Base-by-base conservation (phyloP, 495 filamentous ascomycete genomes). In the Zalerion maritima region DNA sequence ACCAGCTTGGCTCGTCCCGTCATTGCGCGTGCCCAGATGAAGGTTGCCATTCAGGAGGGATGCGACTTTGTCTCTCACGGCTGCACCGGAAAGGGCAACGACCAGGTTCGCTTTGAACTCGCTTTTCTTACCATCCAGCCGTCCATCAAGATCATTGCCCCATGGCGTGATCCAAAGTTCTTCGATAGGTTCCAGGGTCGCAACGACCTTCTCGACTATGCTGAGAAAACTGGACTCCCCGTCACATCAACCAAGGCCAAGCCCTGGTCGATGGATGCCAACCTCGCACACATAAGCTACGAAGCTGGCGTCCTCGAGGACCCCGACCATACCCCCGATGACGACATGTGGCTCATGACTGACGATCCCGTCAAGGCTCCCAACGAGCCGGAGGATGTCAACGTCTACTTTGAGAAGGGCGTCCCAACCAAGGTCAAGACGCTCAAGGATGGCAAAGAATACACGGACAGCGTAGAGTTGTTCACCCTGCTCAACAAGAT, bases 261-360 rank as follows among this genome's bases (percentile, higher is more conserved):
- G 57, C 83, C 84, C 27, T 93, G 77, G 75, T 70, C 60, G 41
- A 80, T 79, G 72, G 84, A 91, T 39, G 81, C 82, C 56, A 94
- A 93, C 62, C 59, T 89, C 35, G 83, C 83, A 14, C 86, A 94
- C 56, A 93, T 83, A 69, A 71, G 61, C 26, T 94, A 92, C 49
- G 85, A 94, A 62, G 79, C 78, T 27, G 86, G 86, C 38, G 76
- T 73, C 32, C 61, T 81, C 24, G 78, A 82, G 56, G 67, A 81
- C 47, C 71, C 66, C 21, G 56, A 74, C 43, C 51, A 59, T 31
- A 58, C 64, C 7, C 70, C 84, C 18, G 77, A 81, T 32, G 59
- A 68, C 37, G 75, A 92, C 43, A 81, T 91, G 71, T 93, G 85
- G 85, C 87, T 72, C 45, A 57, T 66, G 42, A 92, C 85, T 32